Percentiles rank a stretch among this genome's conserved stretches.
Conservation (phyloP, 345 rosid genomes). For the Eucalyptus viminalis region DNA sequence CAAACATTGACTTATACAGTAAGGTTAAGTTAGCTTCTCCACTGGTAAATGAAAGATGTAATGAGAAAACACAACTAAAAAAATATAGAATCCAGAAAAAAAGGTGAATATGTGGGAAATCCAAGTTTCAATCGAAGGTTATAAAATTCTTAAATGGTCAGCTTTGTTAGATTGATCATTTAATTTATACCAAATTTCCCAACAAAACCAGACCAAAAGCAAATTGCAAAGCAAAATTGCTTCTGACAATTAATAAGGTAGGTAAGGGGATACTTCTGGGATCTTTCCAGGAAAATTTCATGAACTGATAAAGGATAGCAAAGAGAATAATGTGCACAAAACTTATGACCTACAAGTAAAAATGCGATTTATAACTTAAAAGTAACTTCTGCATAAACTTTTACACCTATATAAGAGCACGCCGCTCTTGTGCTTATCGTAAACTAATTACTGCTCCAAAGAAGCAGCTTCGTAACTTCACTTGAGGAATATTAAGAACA, state of each 20-base stretch:
- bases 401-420: neutral
- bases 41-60: neutral
- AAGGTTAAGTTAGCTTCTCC: neutral
- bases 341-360: neutral
- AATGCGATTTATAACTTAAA: neutral
- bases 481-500: neutral
- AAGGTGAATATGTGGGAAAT: neutral
- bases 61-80: neutral
- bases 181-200: neutral
- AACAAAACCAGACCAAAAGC: neutral
- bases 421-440: neutral
- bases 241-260: neutral
- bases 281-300: neutral
- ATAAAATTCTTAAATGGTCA: neutral
- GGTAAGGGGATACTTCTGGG: neutral
- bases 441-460: neutral
- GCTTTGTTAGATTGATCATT: neutral
- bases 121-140: neutral
- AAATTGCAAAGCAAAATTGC: neutral
- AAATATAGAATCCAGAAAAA: neutral
- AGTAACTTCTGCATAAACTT: neutral
- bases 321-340: neutral
- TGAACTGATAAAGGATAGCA: neutral
- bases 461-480: neutral
- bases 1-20: neutral